Conservation (phyloP, 2,329 filamentous ascomycete genomes). For the Daldinia sp. region DNA sequence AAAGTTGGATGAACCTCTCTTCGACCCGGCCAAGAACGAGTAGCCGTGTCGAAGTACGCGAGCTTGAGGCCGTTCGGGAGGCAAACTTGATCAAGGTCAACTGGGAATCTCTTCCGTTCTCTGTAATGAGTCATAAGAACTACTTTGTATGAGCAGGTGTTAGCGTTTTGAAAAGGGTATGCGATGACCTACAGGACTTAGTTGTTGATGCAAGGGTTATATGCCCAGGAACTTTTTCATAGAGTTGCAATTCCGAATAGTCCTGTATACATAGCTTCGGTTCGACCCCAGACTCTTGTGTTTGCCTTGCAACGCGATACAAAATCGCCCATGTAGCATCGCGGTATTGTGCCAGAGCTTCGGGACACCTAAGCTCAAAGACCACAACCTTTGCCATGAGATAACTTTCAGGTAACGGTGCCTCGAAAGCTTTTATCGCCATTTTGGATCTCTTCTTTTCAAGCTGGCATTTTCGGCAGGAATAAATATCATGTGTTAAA, state of each 20-base stretch:
- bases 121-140: slow-evolving; percentile 61
- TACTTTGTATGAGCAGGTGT: slow-evolving; percentile 37
- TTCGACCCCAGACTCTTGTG: slow-evolving; percentile 25
- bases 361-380: slow-evolving; percentile 57
- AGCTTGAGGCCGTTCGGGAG: slow-evolving; percentile 61
- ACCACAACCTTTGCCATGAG: slow-evolving; percentile 53
- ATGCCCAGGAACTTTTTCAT: slow-evolving; percentile 20
- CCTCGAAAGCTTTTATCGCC: slow-evolving; percentile 55
- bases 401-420: slow-evolving; percentile 54
- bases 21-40: slow-evolving; percentile 55
- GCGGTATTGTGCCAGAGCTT: slow-evolving; percentile 54
- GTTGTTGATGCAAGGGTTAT: slow-evolving; percentile 39
- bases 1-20: slow-evolving; percentile 54
- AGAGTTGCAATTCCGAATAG: slow-evolving; percentile 37
- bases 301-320: slow-evolving; percentile 46
- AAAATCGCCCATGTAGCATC: slow-evolving; percentile 58
- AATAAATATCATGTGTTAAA: slow-evolving; percentile 42
- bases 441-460: slow-evolving; percentile 49
- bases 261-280: slow-evolving; percentile 39
- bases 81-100: slow-evolving; percentile 57
- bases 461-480: slow-evolving; percentile 55
- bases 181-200: slow-evolving; percentile 39
- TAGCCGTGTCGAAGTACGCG: slow-evolving; percentile 60
- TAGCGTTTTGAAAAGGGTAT: slow-evolving; percentile 2
- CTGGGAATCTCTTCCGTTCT: slow-evolving; percentile 55